A percentile compares a stretch with the other conserved stretches of the same genome.
Conservation (phyloP, 2,329 filamentous ascomycete genomes). For the Coniochaeta hoffmannii region DNA sequence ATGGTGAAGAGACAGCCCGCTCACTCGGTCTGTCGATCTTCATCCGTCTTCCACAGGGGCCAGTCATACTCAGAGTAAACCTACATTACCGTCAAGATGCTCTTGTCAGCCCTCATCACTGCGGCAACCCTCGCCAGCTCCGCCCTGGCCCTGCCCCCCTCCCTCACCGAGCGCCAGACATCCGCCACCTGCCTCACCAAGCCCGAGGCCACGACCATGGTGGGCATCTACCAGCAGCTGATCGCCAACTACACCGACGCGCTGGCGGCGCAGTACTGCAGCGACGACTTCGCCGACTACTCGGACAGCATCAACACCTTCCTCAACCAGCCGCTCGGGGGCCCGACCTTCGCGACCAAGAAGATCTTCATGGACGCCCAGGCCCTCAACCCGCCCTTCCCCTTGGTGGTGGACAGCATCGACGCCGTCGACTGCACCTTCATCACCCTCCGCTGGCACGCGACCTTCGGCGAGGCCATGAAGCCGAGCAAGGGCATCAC, state of each 20-base stretch:
- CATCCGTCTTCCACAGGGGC: background rate
- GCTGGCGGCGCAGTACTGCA: conserved; percentile 20
- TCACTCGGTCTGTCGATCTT: background rate
- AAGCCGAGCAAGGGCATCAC: conserved; percentile 22
- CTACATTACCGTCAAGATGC: conserved; percentile 10
- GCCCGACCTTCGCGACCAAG: conserved; percentile 23
- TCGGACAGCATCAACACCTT: conserved; percentile 27
- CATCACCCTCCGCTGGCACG: conserved; percentile 21
- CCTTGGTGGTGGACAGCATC: conserved; percentile 19
- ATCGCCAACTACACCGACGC: conserved; percentile 21
- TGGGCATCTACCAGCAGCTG: conserved; percentile 19
- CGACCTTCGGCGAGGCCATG: conserved; percentile 21
- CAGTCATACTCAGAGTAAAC: background rate
- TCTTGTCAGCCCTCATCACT: conserved; percentile 10
- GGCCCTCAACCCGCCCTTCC: conserved; percentile 19
- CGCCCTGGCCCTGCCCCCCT: conserved; percentile 14
- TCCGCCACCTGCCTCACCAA: conserved; percentile 14
- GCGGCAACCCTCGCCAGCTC: conserved; percentile 13
- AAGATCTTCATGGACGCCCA: conserved; percentile 23
- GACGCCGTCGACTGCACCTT: conserved; percentile 21
- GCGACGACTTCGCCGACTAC: conserved; percentile 20
- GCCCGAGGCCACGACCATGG: conserved; percentile 18
- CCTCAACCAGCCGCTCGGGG: conserved; percentile 20
- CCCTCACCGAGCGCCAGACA: conserved; percentile 8
- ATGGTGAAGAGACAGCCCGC: background rate